Conservation (phyloP, 148 eudicot species). For the Rhododendron griersonianum region DNA sequence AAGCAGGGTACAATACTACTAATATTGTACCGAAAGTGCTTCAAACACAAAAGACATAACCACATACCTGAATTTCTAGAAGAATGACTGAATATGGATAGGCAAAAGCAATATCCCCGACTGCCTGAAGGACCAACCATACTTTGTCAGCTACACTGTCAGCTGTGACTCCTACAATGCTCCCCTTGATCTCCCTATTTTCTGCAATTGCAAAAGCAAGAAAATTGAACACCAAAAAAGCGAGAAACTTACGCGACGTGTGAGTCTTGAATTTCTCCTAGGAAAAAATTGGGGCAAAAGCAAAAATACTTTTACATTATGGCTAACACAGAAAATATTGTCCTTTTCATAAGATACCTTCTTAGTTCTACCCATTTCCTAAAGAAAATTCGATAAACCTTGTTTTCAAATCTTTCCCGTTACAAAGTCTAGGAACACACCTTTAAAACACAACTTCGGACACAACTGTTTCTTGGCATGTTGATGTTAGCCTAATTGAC, state of each 20-base stretch:
- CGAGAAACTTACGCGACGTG: not conserved
- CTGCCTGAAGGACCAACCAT: conserved; percentile 43
- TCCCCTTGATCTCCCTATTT: conserved; percentile 46
- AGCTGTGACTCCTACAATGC: conserved; percentile 40
- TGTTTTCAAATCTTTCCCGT: not conserved
- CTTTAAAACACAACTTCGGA: too few relatives aligned
- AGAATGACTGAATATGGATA: conserved; percentile 42
- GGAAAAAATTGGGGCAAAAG: not conserved
- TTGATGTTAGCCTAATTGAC: not conserved
- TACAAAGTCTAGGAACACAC: too few relatives aligned
- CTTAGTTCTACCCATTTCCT: not conserved
- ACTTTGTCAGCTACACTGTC: conserved; percentile 21
- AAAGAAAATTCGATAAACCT: not conserved
- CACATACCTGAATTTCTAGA: conserved; percentile 37
- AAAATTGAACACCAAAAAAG: not conserved
- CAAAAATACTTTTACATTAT: not conserved
- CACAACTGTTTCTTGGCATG: not conserved
- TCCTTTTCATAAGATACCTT: not conserved
- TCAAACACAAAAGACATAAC: not conserved
- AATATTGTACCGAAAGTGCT: not conserved
- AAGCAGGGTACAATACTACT: not conserved
- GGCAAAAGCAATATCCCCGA: conserved; percentile 68
- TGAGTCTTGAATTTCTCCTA: not conserved
- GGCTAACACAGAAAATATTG: not conserved
- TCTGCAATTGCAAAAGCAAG: conserved; percentile 23